Percentiles rank a stretch among this genome's conserved stretches.
Evolutionary conservation across 2,329 filamentous ascomycete genomes (phyloP).

Genomic region (Colletotrichum higginsianum): DNA sequence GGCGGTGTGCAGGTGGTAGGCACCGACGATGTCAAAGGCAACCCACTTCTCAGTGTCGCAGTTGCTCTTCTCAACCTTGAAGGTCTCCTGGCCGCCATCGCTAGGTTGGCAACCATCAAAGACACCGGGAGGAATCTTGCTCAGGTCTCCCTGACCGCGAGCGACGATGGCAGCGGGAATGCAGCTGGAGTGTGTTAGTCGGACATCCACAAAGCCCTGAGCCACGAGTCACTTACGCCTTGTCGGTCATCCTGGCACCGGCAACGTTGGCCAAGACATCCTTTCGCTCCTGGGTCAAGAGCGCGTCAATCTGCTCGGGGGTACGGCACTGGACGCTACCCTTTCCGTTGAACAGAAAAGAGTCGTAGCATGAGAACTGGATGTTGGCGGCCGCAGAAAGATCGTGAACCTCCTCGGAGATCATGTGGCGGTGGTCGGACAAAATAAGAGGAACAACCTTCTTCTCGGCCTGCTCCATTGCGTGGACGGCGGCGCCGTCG

Average conservation of each 20-base stretch:
- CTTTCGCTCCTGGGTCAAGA: slow-evolving; percentile 52
- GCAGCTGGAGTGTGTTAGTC: slow-evolving; percentile 47
- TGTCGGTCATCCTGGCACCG: slow-evolving; percentile 55
- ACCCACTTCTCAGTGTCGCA: slow-evolving; percentile 62
- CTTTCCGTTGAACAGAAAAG: slow-evolving; percentile 74
- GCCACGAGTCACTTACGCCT: slow-evolving; percentile 51
- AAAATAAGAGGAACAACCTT: slow-evolving; percentile 65
- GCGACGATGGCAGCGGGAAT: slow-evolving; percentile 59
- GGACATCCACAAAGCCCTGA: neutral
- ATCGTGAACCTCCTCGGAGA: slow-evolving; percentile 63
- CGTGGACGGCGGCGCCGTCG: slow-evolving; percentile 47
- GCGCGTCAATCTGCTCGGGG: slow-evolving; percentile 58
- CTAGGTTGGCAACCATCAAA: slow-evolving; percentile 65
- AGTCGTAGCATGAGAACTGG: slow-evolving; percentile 71
- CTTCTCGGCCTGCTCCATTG: slow-evolving; percentile 64
- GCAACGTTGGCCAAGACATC: slow-evolving; percentile 48
- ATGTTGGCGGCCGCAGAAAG: slow-evolving; percentile 60
- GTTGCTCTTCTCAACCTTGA: slow-evolving; percentile 50
- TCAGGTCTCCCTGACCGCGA: slow-evolving; percentile 50
- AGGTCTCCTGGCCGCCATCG: slow-evolving; percentile 58
- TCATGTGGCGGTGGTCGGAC: slow-evolving; percentile 70
- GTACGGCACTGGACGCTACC: slow-evolving; percentile 68
- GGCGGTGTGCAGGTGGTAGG: slow-evolving; percentile 62
- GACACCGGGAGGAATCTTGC: slow-evolving; percentile 57
- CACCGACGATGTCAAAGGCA: slow-evolving; percentile 70